Base-by-base conservation (phyloP, 2,329 filamentous ascomycete species). In the Fusarium scirpi region DNA sequence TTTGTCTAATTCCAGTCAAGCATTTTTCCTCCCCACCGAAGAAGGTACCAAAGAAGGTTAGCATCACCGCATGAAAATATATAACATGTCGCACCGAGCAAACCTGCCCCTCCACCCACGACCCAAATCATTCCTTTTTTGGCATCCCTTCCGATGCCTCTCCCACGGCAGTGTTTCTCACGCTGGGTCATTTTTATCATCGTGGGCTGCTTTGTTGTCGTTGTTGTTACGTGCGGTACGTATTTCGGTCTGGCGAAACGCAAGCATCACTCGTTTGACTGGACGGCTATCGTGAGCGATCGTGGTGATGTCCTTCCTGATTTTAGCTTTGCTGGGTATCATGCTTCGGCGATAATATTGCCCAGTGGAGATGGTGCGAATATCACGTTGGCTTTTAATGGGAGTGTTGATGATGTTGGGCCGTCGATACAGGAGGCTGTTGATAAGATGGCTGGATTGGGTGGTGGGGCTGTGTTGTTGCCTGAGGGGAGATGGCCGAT, bases 251-350 rank as follows among this genome's bases (percentile, higher is more conserved):
- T 58, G 43, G n/a, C 29, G 3, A 59, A 29, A 16, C 57, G 27
- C 20, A 8, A 27, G 3, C 52, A 27, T n/a, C 32, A 69, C 41
- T 30, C 32, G 1, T 68, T 71, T 10, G 65, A 73, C n/a, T 73
- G 70, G 70, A 29, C 30, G 6, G 41, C 24, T 12, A 52, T 73
- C 12, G 43, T 29, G 16, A 71, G 20, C 10, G 10, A 46, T 22
- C 55, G 49, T 2, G 72, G 70, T 1, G 72, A 74, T 27, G n/a
- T 41, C 0, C 18, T 74, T 3, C 72, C 72, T 2, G 72, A 74
- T 34, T 74, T 74, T 11, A 74, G 72, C 22, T 74, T 53, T 51
- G 52, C 65, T 15, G 72, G 72, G 0, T 74, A 75, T 16, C 72
- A 62, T 16, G 58, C 47, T 18, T 75, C 72, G 2, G 59, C 70